phyloP scores from a whole-genome alignment of 805 yeast genomes.

The Nakazawaea anatomiae region DNA sequence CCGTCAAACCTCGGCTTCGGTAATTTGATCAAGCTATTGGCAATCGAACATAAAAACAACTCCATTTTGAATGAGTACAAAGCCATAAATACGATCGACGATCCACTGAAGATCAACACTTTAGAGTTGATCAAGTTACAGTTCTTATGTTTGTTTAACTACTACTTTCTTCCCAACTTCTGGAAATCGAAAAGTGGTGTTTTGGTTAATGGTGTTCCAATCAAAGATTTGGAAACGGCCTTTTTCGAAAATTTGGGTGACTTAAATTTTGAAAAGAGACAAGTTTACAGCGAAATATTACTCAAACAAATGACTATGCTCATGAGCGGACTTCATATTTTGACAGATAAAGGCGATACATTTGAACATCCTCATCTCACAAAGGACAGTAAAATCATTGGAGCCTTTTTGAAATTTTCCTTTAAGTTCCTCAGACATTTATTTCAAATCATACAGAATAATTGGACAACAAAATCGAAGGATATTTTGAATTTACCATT shows the following conservation, averaged over 20 bases:
- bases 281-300: conserved; percentile 26
- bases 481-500: conserved; percentile 12
- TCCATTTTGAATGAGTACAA: conserved; percentile 22
- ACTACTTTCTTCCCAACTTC: conserved; percentile 34
- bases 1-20: conserved; percentile 40
- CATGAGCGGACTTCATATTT: conserved; percentile 30
- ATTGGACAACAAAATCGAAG: conserved; percentile 17
- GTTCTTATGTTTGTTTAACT: conserved; percentile 25
- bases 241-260: conserved; percentile 21
- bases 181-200: conserved; percentile 27
- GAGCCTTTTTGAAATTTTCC: conserved; percentile 30
- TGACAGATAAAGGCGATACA: conserved; percentile 18
- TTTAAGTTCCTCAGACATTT: conserved; percentile 34
- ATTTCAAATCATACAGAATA: conserved; percentile 14
- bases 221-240: conserved; percentile 25
- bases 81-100: conserved; percentile 1
- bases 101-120: conserved; percentile 21
- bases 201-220: conserved; percentile 23
- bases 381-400: conserved; percentile 19
- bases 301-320: conserved; percentile 31
- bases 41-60: conserved; percentile 30
- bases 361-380: conserved; percentile 11
- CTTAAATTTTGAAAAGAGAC: conserved; percentile 24
- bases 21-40: conserved; percentile 35
- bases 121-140: conserved; percentile 24